A percentile compares a stretch with the other conserved stretches of the same genome.
phyloP scores from a whole-genome alignment of 2,329 filamentous ascomycete genomes.

The Colletotrichum acutatum region DNA sequence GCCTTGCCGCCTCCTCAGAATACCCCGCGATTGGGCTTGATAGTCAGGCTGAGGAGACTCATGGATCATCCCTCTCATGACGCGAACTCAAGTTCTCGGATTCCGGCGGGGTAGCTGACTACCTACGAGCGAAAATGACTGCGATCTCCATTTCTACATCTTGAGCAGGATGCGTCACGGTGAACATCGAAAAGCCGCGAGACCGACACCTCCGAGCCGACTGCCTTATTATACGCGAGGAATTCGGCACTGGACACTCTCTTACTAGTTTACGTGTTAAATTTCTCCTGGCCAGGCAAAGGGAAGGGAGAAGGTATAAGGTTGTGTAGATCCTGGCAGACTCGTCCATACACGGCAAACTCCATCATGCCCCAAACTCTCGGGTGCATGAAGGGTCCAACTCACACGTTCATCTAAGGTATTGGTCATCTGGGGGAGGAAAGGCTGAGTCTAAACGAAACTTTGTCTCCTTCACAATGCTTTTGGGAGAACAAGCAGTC shows the following conservation, averaged over 20 bases:
- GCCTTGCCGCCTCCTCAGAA: neutral
- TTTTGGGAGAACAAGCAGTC: neutral
- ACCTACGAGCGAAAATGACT: neutral
- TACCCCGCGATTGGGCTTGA: constrained; percentile 1
- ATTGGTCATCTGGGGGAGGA: neutral
- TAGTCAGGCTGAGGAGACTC: neutral
- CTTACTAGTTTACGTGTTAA: neutral
- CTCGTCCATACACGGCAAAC: neutral
- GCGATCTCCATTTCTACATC: neutral
- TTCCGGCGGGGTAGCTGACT: neutral
- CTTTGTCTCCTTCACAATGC: neutral
- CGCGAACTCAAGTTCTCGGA: neutral
- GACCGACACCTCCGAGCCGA: neutral
- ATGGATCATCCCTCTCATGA: constrained; percentile 17
- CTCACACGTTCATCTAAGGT: neutral
- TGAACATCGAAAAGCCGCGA: neutral
- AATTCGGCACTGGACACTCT: neutral
- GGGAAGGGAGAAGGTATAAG: neutral
- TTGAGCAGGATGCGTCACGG: neutral
- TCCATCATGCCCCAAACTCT: constrained; percentile 2
- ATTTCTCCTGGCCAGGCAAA: neutral
- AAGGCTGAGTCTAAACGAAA: neutral
- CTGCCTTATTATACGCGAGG: neutral
- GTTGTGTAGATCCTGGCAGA: neutral
- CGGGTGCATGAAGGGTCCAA: neutral